Evolutionary conservation across 2,329 filamentous ascomycete species (phyloP).

Genomic region (Chaetomium sp.): DNA sequence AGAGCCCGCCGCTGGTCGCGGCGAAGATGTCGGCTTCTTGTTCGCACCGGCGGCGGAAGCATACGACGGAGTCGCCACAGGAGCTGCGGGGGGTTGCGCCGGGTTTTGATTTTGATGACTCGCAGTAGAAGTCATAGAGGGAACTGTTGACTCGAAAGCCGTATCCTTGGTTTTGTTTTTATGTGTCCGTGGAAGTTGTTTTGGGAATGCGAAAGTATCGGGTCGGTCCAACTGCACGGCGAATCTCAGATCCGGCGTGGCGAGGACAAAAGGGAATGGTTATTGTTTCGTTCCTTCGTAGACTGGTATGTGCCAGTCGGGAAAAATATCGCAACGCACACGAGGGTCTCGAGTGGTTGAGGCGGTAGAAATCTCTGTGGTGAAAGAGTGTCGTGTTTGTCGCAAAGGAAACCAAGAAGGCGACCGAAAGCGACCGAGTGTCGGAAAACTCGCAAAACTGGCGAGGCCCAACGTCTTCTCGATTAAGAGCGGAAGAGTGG

Average conservation of each 20-base stretch:
- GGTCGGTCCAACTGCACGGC: slow-evolving; percentile 31
- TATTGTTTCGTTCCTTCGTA: slow-evolving; percentile 17
- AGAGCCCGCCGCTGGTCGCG: slow-evolving; percentile 61
- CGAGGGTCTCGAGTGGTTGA: slow-evolving; percentile 26
- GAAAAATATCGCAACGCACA: slow-evolving; percentile 22
- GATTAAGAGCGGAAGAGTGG: slow-evolving; percentile 32
- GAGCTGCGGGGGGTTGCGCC: slow-evolving; percentile 59
- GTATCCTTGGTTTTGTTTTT: slow-evolving; percentile 32
- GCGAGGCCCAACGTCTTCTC: slow-evolving; percentile 23
- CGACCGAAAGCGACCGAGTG: slow-evolving; percentile 27
- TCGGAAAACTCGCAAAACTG: slow-evolving; percentile 19
- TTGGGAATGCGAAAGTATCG: slow-evolving; percentile 27
- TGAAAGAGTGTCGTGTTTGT: slow-evolving; percentile 35
- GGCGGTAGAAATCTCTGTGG: slow-evolving; percentile 27
- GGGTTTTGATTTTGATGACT: slow-evolving; percentile 56
- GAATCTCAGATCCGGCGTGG: slow-evolving; percentile 40
- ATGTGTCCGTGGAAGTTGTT: slow-evolving; percentile 23
- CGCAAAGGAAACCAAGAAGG: slow-evolving; percentile 26
- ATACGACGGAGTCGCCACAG: slow-evolving; percentile 62
- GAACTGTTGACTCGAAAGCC: slow-evolving; percentile 40
- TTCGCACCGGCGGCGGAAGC: slow-evolving; percentile 66
- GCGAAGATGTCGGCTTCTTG: slow-evolving; percentile 64
- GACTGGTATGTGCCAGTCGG: slow-evolving; percentile 15
- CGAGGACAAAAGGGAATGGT: slow-evolving; percentile 32
- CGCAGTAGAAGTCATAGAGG: slow-evolving; percentile 64